phyloP scores from a whole-genome alignment of 768 basidiomycete species.

The Podaxis rugospora region DNA sequence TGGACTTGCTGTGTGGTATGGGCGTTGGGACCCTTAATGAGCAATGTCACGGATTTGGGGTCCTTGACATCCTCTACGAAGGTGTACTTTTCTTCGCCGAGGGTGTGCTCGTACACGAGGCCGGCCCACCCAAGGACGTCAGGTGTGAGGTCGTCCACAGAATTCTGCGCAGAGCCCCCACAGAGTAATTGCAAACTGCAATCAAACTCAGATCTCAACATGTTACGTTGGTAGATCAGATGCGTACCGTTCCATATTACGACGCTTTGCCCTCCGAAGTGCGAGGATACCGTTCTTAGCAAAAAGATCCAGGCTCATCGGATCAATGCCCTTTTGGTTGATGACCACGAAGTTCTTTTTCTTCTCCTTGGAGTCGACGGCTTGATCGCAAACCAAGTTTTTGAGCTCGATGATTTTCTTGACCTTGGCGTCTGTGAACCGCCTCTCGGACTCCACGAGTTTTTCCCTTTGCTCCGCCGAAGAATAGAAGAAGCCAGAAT shows the following conservation, averaged over 20 bases:
- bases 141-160: conserved; percentile 92
- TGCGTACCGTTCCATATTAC: conserved; percentile 95
- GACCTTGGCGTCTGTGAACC: conserved; percentile 90
- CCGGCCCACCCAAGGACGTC: conserved; percentile 95
- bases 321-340: conserved; percentile 99
- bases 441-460: conserved; percentile 94
- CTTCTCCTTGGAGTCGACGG: conserved; percentile 77
- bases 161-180: conserved; percentile 95
- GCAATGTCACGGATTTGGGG: conserved; percentile 91
- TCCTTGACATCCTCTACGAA: conserved; percentile 96
- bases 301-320: conserved; percentile 90
- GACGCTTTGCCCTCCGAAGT: conserved; percentile 89
- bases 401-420: conserved; percentile 97
- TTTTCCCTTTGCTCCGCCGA: conserved; percentile 98
- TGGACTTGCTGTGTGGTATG: conserved; percentile 96
- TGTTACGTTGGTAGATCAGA: not conserved
- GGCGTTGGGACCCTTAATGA: conserved; percentile 96
- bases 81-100: conserved; percentile 98
- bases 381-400: conserved; percentile 92
- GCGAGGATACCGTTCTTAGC: conserved; percentile 97
- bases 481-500: conserved; percentile 99
- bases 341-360: conserved; percentile 88
- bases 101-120: conserved; percentile 96
- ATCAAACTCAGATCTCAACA: not conserved
- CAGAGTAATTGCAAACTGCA: conserved; percentile 85